phyloP scores from a whole-genome alignment of 495 filamentous ascomycete genomes.

The Daldinia loculata region DNA sequence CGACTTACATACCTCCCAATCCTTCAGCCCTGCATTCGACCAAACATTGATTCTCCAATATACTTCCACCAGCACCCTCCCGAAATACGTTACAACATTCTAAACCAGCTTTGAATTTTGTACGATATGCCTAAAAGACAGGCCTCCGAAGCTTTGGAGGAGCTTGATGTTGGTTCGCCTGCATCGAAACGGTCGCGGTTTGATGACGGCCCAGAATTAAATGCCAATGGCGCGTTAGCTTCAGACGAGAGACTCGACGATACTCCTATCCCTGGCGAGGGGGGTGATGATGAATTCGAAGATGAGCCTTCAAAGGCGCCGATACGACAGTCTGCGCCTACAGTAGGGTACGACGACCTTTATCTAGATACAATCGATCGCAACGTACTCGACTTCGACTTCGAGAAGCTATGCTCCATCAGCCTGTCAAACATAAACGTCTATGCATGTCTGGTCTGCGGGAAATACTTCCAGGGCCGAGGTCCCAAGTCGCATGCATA shows the following conservation, averaged over 20 bases:
- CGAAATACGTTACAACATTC: background rate
- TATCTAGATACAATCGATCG: constrained; percentile 98
- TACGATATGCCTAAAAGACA: constrained; percentile 75
- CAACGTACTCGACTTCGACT: constrained; percentile 89
- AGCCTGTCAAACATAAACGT: constrained; percentile 98
- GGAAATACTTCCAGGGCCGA: constrained; percentile 95
- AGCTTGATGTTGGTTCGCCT: constrained; percentile 69
- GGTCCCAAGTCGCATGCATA: constrained; percentile 96
- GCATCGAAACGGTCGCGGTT: constrained; percentile 78
- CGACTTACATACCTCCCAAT: constrained; percentile 15
- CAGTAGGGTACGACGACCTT: constrained; percentile 90
- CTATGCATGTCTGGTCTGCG: constrained; percentile 96
- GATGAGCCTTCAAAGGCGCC: constrained; percentile 57
- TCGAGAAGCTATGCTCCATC: constrained; percentile 96
- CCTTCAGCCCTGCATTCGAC: constrained; percentile 7
- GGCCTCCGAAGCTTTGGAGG: constrained; percentile 79
- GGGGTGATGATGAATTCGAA: constrained; percentile 55
- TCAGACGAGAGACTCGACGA: constrained; percentile 53
- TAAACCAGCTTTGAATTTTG: background rate
- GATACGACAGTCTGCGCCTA: constrained; percentile 75
- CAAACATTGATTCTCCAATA: background rate
- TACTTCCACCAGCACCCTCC: background rate
- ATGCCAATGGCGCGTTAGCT: constrained; percentile 44
- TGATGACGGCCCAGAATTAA: constrained; percentile 60
- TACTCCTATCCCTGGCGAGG: constrained; percentile 44